These are phyloP conservation scores for Inosperma sp. DNA, from an alignment of 768 basidiomycete genomes.

Conservation along the genomic window DNA sequence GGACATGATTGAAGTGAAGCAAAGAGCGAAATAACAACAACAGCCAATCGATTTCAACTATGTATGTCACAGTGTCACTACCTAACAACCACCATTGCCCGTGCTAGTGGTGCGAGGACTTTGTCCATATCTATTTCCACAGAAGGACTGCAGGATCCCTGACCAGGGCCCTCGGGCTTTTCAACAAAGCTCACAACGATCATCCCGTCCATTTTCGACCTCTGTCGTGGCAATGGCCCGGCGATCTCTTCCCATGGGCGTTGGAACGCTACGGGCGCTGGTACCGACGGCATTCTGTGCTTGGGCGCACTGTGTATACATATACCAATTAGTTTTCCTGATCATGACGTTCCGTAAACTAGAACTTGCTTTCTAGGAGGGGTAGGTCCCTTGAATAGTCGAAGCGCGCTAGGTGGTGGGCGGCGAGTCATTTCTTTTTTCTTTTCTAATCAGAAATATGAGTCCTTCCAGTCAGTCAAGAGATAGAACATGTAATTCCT, in stretches of 20 bases:
- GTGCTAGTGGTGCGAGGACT: constrained; percentile 43
- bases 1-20: constrained; percentile 57
- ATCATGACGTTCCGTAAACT: too few relatives aligned
- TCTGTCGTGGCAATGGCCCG: background rate
- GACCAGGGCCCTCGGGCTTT: constrained; percentile 51
- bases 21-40: constrained; percentile 26
- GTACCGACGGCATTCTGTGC: constrained; percentile 64
- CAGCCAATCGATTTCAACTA: constrained; percentile 9
- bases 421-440: constrained; percentile 55
- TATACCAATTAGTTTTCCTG: too few relatives aligned
- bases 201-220: background rate
- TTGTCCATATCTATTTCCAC: constrained; percentile 43
- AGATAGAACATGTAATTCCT: background rate
- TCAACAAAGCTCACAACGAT: constrained; percentile 13
- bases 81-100: constrained; percentile 35
- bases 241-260: constrained; percentile 27
- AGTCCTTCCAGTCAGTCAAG: background rate
- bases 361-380: constrained; percentile 47
- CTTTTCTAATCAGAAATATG: background rate
- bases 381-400: constrained; percentile 55
- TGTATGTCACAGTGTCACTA: constrained; percentile 10
- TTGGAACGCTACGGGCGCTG: constrained; percentile 45
- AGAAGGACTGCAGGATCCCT: constrained; percentile 45
- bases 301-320: constrained; percentile 47
- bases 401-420: constrained; percentile 61